Base-by-base conservation (phyloP, 2,329 filamentous ascomycete genomes). In the Colletotrichum cuscutae region DNA sequence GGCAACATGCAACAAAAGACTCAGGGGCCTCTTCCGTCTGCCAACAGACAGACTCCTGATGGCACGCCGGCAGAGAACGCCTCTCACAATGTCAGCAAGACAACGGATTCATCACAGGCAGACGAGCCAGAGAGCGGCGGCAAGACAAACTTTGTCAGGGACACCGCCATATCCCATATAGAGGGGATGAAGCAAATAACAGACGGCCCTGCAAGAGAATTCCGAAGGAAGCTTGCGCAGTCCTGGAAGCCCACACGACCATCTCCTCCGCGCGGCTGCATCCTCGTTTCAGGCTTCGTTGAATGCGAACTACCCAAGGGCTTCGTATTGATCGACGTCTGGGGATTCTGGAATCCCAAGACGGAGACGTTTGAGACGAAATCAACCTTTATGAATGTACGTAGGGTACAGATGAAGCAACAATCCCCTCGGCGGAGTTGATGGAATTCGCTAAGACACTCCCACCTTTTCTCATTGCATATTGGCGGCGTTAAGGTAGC, bases 341-440 rank as follows among this genome's bases (percentile, higher is more conserved):
- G 80, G 12, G 87, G 84, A 2, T 89, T 86, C 79, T 92, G 88
- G 79, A 85, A 91, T 77, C 89, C 89, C 1, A 87, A 89, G 78
- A 85, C 84, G 53, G 83, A 84, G 73, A 82, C 80, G 58, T 89
- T 84, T 64, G 83, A 77, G 49, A 11, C 32, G 4, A 52, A 46
- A 1, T 75, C 73, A 5, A 70, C 68, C 57, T 30, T 28, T 19
- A 65, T 75, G 62, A 59, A 32, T 19, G 24, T 74, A n/a, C 59
- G 76, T 26, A 71, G 76, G 15, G 63, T 76, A 15, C 65, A 74
- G 24, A 72, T 75, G 53, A 77, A 77, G 71, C 61, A 74, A 8
- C 75, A 77, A 59, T 37, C 65, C 5, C 73, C 74, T 37, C 37
- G 35, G 11, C 37, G 62, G 13, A 13, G 52, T 15, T 73, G 37